Conservation (phyloP, 2,329 filamentous ascomycete genomes). For the Dactylellina haptotyla region DNA sequence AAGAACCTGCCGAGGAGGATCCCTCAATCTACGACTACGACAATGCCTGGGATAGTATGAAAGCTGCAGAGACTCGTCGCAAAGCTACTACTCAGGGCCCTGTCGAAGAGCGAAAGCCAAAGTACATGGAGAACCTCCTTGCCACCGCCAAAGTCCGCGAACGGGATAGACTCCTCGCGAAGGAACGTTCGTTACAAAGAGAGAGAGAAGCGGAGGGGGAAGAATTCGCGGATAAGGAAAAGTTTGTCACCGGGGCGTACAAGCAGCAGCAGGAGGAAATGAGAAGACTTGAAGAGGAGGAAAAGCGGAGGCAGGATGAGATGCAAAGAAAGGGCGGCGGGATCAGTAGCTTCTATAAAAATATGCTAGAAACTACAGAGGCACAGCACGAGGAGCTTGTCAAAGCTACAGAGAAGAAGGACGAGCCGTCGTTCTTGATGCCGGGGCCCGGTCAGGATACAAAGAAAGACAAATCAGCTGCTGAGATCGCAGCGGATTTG, state of each 20-base stretch:
- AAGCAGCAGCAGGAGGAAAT: slow-evolving; percentile 83
- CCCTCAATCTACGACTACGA: slow-evolving; percentile 87
- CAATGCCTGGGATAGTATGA: slow-evolving; percentile 79
- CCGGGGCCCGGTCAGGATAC: slow-evolving; percentile 60
- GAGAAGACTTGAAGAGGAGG: slow-evolving; percentile 74
- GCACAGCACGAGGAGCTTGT: slow-evolving; percentile 75
- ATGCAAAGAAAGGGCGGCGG: slow-evolving; percentile 74
- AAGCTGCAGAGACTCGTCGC: slow-evolving; percentile 68
- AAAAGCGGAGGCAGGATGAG: slow-evolving; percentile 73
- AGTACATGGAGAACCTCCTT: slow-evolving; percentile 80
- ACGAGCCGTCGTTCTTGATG: slow-evolving; percentile 63
- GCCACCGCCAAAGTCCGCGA: slow-evolving; percentile 79
- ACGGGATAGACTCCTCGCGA: slow-evolving; percentile 78
- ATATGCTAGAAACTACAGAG: slow-evolving; percentile 76
- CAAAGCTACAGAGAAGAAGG: slow-evolving; percentile 71
- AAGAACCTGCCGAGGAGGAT: slow-evolving; percentile 71
- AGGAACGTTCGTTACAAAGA: slow-evolving; percentile 80
- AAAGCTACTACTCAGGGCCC: slow-evolving; percentile 67
- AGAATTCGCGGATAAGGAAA: slow-evolving; percentile 82
- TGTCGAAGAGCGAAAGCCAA: slow-evolving; percentile 72
- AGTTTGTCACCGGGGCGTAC: slow-evolving; percentile 85
- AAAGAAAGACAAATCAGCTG: slow-evolving; percentile 68
- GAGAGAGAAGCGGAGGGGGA: slow-evolving; percentile 84
- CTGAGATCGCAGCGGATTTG: slow-evolving; percentile 68
- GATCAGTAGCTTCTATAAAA: slow-evolving; percentile 82